Conservation (phyloP, 2,329 filamentous ascomycete species). For the Sporothrix curviconia region DNA sequence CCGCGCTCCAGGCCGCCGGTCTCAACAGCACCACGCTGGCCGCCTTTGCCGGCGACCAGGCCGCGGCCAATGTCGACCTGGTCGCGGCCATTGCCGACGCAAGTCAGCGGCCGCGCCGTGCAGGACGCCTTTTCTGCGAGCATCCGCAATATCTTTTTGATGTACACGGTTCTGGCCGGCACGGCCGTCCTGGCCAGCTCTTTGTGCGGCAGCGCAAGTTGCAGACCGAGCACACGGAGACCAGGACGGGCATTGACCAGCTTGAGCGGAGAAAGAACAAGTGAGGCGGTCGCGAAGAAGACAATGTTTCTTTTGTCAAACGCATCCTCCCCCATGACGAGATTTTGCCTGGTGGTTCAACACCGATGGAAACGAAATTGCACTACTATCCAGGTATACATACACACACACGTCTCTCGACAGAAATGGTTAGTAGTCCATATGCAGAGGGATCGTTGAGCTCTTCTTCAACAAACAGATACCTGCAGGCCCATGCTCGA, state of each 20-base stretch:
- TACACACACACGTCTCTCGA: neutral
- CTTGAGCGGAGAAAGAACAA: neutral
- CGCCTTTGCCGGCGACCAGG: constrained; percentile 46
- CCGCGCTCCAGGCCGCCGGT: constrained; percentile 30
- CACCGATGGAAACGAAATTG: no score
- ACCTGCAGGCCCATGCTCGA: no score
- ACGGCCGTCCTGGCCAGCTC: constrained; percentile 8
- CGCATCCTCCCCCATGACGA: neutral
- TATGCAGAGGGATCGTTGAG: neutral
- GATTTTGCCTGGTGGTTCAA: no score
- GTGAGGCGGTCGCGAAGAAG: no score
- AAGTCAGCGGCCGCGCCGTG: constrained; percentile 9
- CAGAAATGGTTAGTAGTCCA: neutral
- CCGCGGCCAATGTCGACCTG: constrained; percentile 54
- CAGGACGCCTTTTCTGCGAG: constrained; percentile 9
- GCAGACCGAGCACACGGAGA: constrained; percentile 13
- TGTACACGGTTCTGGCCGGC: constrained; percentile 12
- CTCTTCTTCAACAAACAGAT: no score
- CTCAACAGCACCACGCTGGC: constrained; percentile 14
- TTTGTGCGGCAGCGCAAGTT: constrained; percentile 10
- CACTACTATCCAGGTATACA: no score
- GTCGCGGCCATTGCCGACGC: constrained; percentile 35
- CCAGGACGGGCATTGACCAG: constrained; percentile 11
- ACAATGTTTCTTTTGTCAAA: neutral
- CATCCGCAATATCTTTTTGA: constrained; percentile 12